Conservation (phyloP, 2,329 filamentous ascomycete species). For the Endoconidiophora laricicola region DNA sequence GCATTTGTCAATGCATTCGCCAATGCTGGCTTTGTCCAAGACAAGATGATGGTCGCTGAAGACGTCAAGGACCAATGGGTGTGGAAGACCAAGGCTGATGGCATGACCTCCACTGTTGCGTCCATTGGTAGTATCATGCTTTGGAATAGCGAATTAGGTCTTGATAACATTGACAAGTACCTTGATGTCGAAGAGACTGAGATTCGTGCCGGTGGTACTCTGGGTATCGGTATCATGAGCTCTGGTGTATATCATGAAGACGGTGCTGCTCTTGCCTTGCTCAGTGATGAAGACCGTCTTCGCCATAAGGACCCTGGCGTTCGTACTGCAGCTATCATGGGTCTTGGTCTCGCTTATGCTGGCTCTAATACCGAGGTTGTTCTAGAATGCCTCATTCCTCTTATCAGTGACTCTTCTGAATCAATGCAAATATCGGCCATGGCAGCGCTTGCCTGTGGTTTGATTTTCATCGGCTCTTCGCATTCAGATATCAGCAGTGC, state of each 20-base stretch:
- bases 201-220: constrained; percentile 78
- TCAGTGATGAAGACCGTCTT: constrained; percentile 66
- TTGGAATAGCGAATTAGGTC: constrained; percentile 83
- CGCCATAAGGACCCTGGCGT: constrained; percentile 62
- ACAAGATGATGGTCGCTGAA: constrained; percentile 94
- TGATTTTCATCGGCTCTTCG: constrained; percentile 85
- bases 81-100: constrained; percentile 97
- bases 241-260: constrained; percentile 79
- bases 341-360: constrained; percentile 83
- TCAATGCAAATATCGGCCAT: constrained; percentile 95
- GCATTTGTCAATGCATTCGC: constrained; percentile 95
- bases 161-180: constrained; percentile 90
- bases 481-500: constrained; percentile 83
- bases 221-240: constrained; percentile 92
- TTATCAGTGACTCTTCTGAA: constrained; percentile 66
- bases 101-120: constrained; percentile 91
- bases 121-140: constrained; percentile 81
- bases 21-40: constrained; percentile 85
- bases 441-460: constrained; percentile 77
- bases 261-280: constrained; percentile 74
- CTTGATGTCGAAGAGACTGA: constrained; percentile 60
- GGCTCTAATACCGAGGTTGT: constrained; percentile 84
- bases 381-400: constrained; percentile 69
- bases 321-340: constrained; percentile 81
- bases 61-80: constrained; percentile 87